Base-by-base conservation (phyloP, 345 rosid species). In the Eucalyptus dawsonii region DNA sequence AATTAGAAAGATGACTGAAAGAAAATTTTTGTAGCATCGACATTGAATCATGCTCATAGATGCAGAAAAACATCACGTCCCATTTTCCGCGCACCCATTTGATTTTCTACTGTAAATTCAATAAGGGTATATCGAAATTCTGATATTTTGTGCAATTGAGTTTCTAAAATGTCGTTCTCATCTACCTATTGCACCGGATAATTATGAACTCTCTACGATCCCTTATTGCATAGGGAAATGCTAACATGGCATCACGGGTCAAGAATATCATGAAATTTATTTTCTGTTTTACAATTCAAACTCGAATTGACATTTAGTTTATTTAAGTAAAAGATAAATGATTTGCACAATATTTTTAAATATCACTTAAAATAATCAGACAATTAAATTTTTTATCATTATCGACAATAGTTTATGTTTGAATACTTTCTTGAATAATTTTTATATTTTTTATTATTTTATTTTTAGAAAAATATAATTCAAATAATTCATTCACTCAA, bases 401-500 rank as follows among this genome's bases (percentile, higher is more conserved):
- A 21, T 53, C 0, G 1, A 21, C 1, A 53, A 53, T 0, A 19
- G 0, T 53, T 53, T 19, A 21, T 53, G 11, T 19, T 19, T 53
- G 58, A 53, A 53, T 53, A 8, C 0, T 53, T 19, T 53, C 58
- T 53, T 53, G 24, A 19, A 53, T 3, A 19, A 53, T 53, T 19
- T 0, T 3, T 53, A 53, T 53, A 53, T 7, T 3, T 19, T 16
- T 16, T 51, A 51, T 51, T 51, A 7, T 51, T 17, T 45, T 45
- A 45, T 45, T 45, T 45, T 45, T 45, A 45, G 49, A 45, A 10
- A 45, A 45, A 45, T 10, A 45, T 45, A 45, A 3, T 45, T 45
- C 1, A 1, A 45, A 45, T 45, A 1, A 53, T 53, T 53, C 56
- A 53, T 53, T 42, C 51, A 49, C 56, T n/a, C n/a, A n/a, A n/a